Evolutionary conservation across 106 monocot genomes (phyloP).

Genomic region (Phalaenopsis aphrodite): DNA sequence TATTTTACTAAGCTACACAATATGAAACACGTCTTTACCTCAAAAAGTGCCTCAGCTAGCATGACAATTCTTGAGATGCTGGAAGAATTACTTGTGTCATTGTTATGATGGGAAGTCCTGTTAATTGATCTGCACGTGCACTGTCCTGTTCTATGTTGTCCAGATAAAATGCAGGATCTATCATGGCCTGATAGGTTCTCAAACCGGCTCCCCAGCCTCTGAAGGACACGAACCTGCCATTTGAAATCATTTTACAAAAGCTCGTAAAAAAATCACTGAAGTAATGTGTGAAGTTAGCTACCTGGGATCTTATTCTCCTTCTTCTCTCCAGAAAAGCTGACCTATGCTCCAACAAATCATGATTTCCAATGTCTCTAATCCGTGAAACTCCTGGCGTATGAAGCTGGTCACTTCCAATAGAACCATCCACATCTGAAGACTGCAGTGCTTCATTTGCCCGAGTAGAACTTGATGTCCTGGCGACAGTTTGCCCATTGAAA

Average conservation of each 20-base stretch:
- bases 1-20: background rate
- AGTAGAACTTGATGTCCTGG: slow-evolving; percentile 2
- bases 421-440: background rate
- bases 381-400: slow-evolving; percentile 15
- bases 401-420: slow-evolving; percentile 15
- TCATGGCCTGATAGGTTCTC: slow-evolving; percentile 82
- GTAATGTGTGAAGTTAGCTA: slow-evolving; percentile 10
- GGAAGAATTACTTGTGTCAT: slow-evolving; percentile 47
- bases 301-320: slow-evolving; percentile 98
- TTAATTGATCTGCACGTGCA: slow-evolving; percentile 52
- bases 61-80: slow-evolving; percentile 97
- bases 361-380: slow-evolving; percentile 27
- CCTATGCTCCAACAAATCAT: slow-evolving; percentile 56
- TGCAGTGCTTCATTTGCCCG: background rate
- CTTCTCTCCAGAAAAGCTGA: slow-evolving; percentile 82
- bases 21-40: slow-evolving; percentile 31
- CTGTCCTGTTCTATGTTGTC: slow-evolving; percentile 62
- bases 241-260: background rate
- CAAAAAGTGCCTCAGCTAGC: slow-evolving; percentile 96
- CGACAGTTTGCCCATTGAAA: background rate
- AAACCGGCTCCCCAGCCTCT: slow-evolving; percentile 73
- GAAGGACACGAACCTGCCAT: slow-evolving; percentile 85
- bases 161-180: slow-evolving; percentile 72
- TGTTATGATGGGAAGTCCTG: slow-evolving; percentile 34
- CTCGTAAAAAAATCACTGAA: background rate